A percentile compares a stretch with the other conserved stretches of the same genome.
Conservation (phyloP, 345 rosid species). For the Eucalyptus victrix region DNA sequence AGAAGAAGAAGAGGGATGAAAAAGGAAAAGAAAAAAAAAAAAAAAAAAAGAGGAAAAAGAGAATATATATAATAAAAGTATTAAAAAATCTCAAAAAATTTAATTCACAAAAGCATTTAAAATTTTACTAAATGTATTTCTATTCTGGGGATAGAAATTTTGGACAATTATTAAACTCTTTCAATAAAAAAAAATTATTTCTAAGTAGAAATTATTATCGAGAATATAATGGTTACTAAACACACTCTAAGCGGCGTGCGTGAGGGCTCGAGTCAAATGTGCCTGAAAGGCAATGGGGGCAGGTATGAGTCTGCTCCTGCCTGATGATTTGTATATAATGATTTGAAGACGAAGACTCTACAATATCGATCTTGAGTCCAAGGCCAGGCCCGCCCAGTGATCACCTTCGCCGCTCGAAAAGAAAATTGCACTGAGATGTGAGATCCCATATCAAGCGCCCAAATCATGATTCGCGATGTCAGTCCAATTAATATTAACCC, state of each 20-base stretch:
- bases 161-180: accelerated
- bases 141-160: accelerated
- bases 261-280: background rate
- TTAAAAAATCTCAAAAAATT: too few relatives aligned
- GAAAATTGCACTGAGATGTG: background rate
- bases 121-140: too few relatives aligned
- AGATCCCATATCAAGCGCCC: background rate
- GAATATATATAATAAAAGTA: too few relatives aligned
- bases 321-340: background rate
- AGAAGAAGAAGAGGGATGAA: too few relatives aligned
- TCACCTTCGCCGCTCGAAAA: background rate
- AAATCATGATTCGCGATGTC: background rate
- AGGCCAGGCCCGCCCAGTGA: background rate
- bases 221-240: accelerated
- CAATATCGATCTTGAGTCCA: background rate
- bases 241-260: accelerated
- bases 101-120: too few relatives aligned
- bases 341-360: background rate
- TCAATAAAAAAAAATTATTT: too few relatives aligned
- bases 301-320: background rate
- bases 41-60: too few relatives aligned
- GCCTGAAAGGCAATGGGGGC: background rate
- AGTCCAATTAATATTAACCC: background rate
- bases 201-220: accelerated
- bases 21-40: too few relatives aligned